Percentiles rank a stretch among this genome's conserved stretches.
Conservation (phyloP, 257 asterid species). For the Solanum habrochaites region DNA sequence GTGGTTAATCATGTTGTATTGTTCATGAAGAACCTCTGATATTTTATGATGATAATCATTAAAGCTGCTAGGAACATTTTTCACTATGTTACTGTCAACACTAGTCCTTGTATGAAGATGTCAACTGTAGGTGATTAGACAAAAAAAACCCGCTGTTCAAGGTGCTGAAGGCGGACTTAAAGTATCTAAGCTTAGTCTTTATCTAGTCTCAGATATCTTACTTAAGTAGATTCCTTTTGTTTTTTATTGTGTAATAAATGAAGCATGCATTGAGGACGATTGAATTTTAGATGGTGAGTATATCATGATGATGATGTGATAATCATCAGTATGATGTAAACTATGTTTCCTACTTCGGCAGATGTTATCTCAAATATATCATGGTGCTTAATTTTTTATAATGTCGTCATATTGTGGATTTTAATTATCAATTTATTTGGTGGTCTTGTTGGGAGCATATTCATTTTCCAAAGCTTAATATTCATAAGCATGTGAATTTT, state of each 20-base stretch:
- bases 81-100: neutral
- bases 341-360: neutral
- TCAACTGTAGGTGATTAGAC: neutral
- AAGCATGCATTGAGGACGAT: neutral
- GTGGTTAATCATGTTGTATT: neutral
- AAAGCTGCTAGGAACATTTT: neutral
- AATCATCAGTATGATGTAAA: neutral
- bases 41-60: neutral
- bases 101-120: neutral
- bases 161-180: neutral
- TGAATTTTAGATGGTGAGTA: neutral
- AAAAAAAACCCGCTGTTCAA: neutral
- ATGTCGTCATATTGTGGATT: neutral
- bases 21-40: neutral
- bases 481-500: conserved; percentile 6
- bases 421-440: neutral
- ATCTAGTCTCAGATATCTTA: neutral
- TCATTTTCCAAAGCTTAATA: neutral
- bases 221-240: neutral
- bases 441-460: neutral
- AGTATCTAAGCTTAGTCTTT: neutral
- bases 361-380: neutral
- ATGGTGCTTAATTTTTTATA: neutral
- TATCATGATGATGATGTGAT: neutral
- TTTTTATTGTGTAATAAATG: neutral